These are phyloP conservation scores for Macrolepiota albuminosa DNA, from an alignment of 768 basidiomycete species.

Conservation along the genomic window DNA sequence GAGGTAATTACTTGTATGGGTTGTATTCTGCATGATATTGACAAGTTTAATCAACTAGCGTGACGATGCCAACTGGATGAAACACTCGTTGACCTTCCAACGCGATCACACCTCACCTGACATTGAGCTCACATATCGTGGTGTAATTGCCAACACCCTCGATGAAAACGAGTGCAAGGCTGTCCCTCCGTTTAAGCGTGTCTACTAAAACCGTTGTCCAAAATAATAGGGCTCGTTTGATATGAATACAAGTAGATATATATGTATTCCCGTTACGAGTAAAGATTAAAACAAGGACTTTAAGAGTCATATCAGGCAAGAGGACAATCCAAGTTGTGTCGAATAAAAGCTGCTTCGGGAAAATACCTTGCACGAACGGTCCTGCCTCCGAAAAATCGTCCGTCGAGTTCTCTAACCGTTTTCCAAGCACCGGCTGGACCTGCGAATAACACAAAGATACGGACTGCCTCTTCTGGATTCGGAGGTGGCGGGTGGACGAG, in stretches of 20 bases:
- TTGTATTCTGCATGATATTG: not conserved
- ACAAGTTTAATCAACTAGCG: conserved; percentile 41
- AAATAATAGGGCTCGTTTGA: conserved; percentile 7
- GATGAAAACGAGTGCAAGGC: conserved; percentile 97
- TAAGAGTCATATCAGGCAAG: conserved; percentile 21
- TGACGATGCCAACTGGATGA: conserved; percentile 94
- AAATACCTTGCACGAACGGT: conserved; percentile 81
- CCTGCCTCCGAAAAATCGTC: conserved; percentile 86
- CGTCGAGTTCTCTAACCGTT: conserved; percentile 90
- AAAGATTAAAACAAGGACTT: conserved; percentile 13
- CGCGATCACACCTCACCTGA: conserved; percentile 69
- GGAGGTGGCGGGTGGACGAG: conserved; percentile 60
- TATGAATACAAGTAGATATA: not conserved
- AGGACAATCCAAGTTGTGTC: conserved; percentile 44
- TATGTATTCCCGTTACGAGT: conserved; percentile 8
- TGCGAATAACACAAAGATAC: conserved; percentile 87
- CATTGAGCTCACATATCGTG: conserved; percentile 86
- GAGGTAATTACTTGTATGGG: conserved; percentile 50
- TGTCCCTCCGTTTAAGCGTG: conserved; percentile 97
- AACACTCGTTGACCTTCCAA: conserved; percentile 94
- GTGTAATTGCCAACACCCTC: conserved; percentile 79
- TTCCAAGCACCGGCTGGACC: conserved; percentile 96
- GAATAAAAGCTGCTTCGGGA: conserved; percentile 52
- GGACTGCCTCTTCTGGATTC: conserved; percentile 75
- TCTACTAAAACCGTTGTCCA: conserved; percentile 50